Percentiles rank a stretch among this genome's conserved stretches.
Evolutionary conservation across 2,329 filamentous ascomycete genomes (phyloP).

Genomic region (Claviceps cyperi): DNA sequence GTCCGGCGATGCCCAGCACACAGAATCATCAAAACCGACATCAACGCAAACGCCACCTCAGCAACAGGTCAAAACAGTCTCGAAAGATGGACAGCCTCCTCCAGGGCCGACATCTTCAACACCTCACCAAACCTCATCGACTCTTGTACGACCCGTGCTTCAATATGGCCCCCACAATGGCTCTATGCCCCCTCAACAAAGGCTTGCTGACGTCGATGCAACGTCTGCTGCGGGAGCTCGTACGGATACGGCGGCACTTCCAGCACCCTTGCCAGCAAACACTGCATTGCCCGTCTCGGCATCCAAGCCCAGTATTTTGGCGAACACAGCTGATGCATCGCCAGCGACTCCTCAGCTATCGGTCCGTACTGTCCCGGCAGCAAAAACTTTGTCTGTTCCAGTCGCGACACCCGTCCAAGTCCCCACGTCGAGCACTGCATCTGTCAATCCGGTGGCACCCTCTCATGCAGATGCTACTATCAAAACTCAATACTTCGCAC

Average conservation of each 20-base stretch:
- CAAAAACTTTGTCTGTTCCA: not conserved
- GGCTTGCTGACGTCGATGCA: constrained; percentile 13
- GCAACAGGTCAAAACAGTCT: constrained; percentile 7
- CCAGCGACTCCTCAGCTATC: not conserved
- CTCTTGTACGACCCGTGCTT: constrained; percentile 37
- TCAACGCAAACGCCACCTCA: constrained; percentile 8
- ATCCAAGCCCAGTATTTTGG: not conserved
- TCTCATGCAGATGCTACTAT: constrained; percentile 3
- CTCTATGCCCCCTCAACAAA: constrained; percentile 39
- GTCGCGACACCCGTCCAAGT: not conserved
- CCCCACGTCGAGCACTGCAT: not conserved
- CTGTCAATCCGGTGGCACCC: constrained; percentile 8
- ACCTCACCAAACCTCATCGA: not conserved
- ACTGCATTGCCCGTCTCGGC: not conserved
- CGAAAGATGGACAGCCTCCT: not conserved
- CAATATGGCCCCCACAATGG: constrained; percentile 53
- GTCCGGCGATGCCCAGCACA: constrained; percentile 9
- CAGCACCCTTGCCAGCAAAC: constrained; percentile 2
- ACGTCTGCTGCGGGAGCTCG: constrained; percentile 13
- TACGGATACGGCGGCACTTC: constrained; percentile 9
- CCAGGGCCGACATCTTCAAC: not conserved
- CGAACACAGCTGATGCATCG: not conserved
- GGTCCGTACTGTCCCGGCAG: not conserved
- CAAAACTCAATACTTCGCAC: not conserved
- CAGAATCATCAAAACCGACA: constrained; percentile 1